These are phyloP conservation scores for Verticillium albo-atrum DNA, from an alignment of 2,329 filamentous ascomycete genomes.

Conservation along the genomic window DNA sequence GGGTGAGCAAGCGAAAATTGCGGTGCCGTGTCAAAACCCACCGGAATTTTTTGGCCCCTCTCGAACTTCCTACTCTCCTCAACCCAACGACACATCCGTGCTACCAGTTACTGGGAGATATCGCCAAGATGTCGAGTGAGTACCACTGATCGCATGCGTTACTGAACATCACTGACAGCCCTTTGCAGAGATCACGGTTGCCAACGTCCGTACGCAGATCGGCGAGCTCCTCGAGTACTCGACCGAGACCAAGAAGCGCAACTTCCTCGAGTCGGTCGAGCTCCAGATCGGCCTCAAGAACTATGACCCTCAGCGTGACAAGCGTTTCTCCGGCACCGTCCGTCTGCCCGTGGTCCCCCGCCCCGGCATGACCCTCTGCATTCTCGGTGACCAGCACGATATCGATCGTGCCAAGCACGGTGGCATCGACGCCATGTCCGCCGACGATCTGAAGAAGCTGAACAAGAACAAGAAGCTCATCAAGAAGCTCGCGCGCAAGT, in stretches of 20 bases:
- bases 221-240: constrained; percentile 93
- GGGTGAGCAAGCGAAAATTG: neutral
- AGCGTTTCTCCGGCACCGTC: constrained; percentile 99
- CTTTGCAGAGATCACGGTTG: constrained; percentile 64
- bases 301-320: constrained; percentile 99
- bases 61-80: neutral
- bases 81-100: constrained; percentile 12
- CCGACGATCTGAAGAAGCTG: constrained; percentile 99
- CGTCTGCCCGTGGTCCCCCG: constrained; percentile 88
- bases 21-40: constrained; percentile 2
- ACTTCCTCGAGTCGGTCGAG: constrained; percentile 92
- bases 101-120: constrained; percentile 16
- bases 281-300: constrained; percentile 94
- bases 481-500: constrained; percentile 99
- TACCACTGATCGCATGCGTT: neutral
- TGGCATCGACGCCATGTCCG: constrained; percentile 95
- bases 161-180: neutral
- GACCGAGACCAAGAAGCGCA: constrained; percentile 80
- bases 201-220: constrained; percentile 95
- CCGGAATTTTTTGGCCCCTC: constrained; percentile 4
- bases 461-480: constrained; percentile 99
- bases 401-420: constrained; percentile 99
- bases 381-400: constrained; percentile 80
- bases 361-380: constrained; percentile 85
- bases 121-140: constrained; percentile 14